A percentile compares a stretch with the other conserved stretches of the same genome.
Evolutionary conservation across 2,329 filamentous ascomycete genomes (phyloP).

Genomic region (Aspergillus sp.): DNA sequence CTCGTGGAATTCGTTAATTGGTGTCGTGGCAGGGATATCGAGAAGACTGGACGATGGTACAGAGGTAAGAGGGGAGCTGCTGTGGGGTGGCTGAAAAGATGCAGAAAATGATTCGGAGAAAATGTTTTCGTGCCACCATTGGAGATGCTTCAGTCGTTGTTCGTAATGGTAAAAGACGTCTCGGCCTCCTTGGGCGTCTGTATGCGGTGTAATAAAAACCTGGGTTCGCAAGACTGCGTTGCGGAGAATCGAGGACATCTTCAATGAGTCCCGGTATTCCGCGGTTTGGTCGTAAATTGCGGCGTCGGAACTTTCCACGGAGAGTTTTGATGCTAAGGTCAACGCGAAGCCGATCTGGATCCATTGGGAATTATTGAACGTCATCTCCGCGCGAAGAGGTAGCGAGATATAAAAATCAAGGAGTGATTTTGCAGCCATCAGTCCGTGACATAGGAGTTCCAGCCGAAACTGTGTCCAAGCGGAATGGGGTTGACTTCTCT

Average conservation of each 20-base stretch:
- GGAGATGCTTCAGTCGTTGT: neutral
- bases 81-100: no score
- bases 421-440: neutral
- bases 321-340: neutral
- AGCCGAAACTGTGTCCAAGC: slow-evolving; percentile 3
- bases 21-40: no score
- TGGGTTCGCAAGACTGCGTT: neutral
- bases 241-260: neutral
- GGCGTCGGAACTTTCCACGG: neutral
- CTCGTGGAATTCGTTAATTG: no score
- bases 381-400: slow-evolving; percentile 25
- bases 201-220: neutral
- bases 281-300: neutral
- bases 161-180: neutral
- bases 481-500: slow-evolving; percentile 7
- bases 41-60: no score
- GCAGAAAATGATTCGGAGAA: no score
- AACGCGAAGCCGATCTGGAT: slow-evolving; percentile 23
- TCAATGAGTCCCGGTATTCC: neutral
- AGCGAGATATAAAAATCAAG: slow-evolving; percentile 21
- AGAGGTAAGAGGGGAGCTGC: no score
- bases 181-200: neutral
- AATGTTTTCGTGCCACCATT: neutral
- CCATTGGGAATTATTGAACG: slow-evolving; percentile 33
- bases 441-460: neutral